A percentile compares a stretch with the other conserved stretches of the same genome.
Conservation (phyloP, 805 yeast genomes). For the Kluyveromyces nonfermentans region DNA sequence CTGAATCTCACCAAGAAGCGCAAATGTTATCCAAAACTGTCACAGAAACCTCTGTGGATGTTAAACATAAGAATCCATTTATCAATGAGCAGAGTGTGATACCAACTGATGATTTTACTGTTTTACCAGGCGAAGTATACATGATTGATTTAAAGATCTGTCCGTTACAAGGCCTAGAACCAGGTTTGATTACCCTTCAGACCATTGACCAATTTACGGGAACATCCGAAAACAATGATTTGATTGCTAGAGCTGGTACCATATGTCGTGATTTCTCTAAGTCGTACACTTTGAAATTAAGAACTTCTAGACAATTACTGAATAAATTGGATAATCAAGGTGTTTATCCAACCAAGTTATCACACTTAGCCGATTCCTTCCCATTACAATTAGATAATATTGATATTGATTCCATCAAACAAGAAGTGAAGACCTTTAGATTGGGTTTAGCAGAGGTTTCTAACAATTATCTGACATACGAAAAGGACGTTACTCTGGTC, state of each 20-base stretch:
- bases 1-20: conserved; percentile 71
- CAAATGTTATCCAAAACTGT: conserved; percentile 8
- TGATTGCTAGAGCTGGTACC: conserved; percentile 58
- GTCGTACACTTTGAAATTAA: conserved; percentile 64
- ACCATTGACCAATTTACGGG: conserved; percentile 57
- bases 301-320: conserved; percentile 61
- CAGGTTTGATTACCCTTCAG: conserved; percentile 62
- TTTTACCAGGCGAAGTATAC: conserved; percentile 78
- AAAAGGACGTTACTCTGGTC: conserved; percentile 63
- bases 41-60: conserved; percentile 33
- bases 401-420: conserved; percentile 29
- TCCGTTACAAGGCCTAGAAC: conserved; percentile 42
- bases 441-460: conserved; percentile 73
- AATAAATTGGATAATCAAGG: conserved; percentile 65
- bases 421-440: conserved; percentile 52
- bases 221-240: conserved; percentile 43
- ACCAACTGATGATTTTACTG: conserved; percentile 67
- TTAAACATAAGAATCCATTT: conserved; percentile 31
- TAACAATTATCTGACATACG: conserved; percentile 68
- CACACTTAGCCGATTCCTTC: conserved; percentile 55
- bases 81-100: conserved; percentile 43
- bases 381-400: conserved; percentile 40
- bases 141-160: conserved; percentile 75
- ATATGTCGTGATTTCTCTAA: conserved; percentile 84
- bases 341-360: conserved; percentile 85